Base-by-base conservation (phyloP, 2,329 filamentous ascomycete genomes). In the Myriosclerotinia scirpicola region DNA sequence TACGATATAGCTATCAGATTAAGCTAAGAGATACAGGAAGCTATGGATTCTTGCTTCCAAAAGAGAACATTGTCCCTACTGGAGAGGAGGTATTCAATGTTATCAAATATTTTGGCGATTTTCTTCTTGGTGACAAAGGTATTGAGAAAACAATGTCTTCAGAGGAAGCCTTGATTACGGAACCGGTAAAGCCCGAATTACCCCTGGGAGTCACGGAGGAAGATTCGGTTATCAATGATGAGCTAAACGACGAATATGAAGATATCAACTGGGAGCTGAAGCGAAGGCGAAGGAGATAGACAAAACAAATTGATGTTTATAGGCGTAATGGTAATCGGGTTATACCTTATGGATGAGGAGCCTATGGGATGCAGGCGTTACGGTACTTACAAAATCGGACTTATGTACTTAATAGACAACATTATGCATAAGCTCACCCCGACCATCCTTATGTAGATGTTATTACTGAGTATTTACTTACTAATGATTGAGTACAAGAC, bases 21-120 rank as follows among this genome's bases (percentile, higher is more conserved):
- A 98, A 98, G 80, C 82, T 99, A 38, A 84, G 95, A 59, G 95
- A 99, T 77, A 95, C 91, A 0, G 95, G 95, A 12, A 95, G 88
- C 76, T 98, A 98, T 76, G 95, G 95, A 0, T 99, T 98, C 76
- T 80, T 99, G 58, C 81, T 98, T 5, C 95, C 95, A 0, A 89
- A 86, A 67, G 90, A 95, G 67, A 85, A 96, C 68, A 98, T 98
- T 67, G 81, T 96, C 2, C 93, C 94, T 0, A 95, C 92, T 0
- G 94, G 95, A 11, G 88, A 94, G 77, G 95, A 99, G 78, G 85
- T 94, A 52, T 87, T 94, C 71, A 89, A 90, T 71, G 92, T 93
- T 0, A 83, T 97, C 69, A 85, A 93, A 75, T 93, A 93, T 73
- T 88, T 97, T 74, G 93, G 91, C 2, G 87, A 90, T 71, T 97